phyloP scores from a whole-genome alignment of 371 early-diverging fungal genomes.

The Globomyces sp. region DNA sequence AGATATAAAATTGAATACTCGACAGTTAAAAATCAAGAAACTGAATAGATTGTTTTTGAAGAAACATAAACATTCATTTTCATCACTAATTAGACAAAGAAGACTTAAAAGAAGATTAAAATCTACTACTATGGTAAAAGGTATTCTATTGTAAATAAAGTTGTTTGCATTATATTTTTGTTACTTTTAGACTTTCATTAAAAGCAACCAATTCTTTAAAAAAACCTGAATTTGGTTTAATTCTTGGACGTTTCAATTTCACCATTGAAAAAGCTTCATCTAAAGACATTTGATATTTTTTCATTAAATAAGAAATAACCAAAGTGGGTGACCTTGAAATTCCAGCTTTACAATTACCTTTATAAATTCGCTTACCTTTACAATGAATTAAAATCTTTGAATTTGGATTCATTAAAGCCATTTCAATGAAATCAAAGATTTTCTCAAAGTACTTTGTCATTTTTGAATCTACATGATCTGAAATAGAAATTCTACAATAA shows the following conservation, averaged over 20 bases:
- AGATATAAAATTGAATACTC: too few species aligned
- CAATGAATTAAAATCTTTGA: constrained; percentile 77
- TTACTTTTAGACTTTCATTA: constrained; percentile 42
- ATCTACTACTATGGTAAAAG: too few species aligned
- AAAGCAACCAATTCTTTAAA: constrained; percentile 77
- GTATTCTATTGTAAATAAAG: too few species aligned
- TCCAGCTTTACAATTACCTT: constrained; percentile 59
- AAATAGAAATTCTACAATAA: constrained; percentile 1
- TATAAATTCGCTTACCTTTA: not conserved
- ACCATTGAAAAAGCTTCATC: constrained; percentile 75
- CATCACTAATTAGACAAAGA: too few species aligned
- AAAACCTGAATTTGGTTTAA: constrained; percentile 78
- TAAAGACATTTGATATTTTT: constrained; percentile 53
- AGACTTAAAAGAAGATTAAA: too few species aligned
- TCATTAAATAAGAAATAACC: constrained; percentile 86
- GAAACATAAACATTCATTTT: too few species aligned
- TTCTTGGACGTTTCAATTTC: constrained; percentile 62
- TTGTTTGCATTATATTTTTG: too few species aligned
- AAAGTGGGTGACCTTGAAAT: constrained; percentile 85
- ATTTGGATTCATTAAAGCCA: not conserved
- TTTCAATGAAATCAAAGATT: not conserved
- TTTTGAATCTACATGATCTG: constrained; percentile 4
- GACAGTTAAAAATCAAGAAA: too few species aligned
- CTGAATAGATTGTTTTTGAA: too few species aligned
- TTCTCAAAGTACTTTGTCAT: not conserved